These are phyloP conservation scores for Pseudogymnoascus sp. DNA, from an alignment of 2,329 filamentous ascomycete species.

Conservation along the genomic window DNA sequence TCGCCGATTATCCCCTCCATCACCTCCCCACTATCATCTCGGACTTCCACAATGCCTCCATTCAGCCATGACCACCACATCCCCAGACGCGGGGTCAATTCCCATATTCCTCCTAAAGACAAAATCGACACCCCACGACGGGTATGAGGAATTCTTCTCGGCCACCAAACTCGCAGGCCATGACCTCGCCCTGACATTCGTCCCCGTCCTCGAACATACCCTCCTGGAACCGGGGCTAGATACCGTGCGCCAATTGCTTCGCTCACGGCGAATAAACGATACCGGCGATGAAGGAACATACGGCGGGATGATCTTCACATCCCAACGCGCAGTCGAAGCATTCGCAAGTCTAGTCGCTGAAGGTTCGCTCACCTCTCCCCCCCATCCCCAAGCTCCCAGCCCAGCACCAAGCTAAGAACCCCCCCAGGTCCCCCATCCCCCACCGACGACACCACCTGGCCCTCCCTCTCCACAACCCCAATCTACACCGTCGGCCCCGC, in stretches of 20 bases:
- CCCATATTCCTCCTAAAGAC: slow-evolving; percentile 73
- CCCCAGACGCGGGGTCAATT: slow-evolving; percentile 22
- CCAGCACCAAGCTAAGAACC: not conserved
- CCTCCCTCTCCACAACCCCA: slow-evolving; percentile 47
- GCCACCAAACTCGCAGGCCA: slow-evolving; percentile 32
- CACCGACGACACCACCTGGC: slow-evolving; percentile 33
- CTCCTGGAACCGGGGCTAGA: slow-evolving; percentile 54
- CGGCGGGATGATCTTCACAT: slow-evolving; percentile 77
- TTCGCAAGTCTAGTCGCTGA: slow-evolving; percentile 57
- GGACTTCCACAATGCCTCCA: not conserved
- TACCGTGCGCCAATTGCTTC: slow-evolving; percentile 44
- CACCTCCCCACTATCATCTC: not conserved
- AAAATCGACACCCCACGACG: slow-evolving; percentile 60
- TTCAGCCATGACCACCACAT: slow-evolving; percentile 15
- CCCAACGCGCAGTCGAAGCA: slow-evolving; percentile 74
- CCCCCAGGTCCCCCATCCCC: not conserved
- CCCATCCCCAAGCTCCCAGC: not conserved
- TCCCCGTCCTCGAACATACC: slow-evolving; percentile 68
- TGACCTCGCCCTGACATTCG: slow-evolving; percentile 57
- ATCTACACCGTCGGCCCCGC: slow-evolving; percentile 77
- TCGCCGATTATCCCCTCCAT: slow-evolving; percentile 24
- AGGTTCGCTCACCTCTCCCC: slow-evolving; percentile 10
- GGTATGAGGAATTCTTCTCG: slow-evolving; percentile 62
- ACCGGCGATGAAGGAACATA: slow-evolving; percentile 39
- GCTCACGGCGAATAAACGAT: slow-evolving; percentile 33